These are phyloP conservation scores for Gillenia trifoliata DNA, from an alignment of 306 rosid species.

Conservation along the genomic window DNA sequence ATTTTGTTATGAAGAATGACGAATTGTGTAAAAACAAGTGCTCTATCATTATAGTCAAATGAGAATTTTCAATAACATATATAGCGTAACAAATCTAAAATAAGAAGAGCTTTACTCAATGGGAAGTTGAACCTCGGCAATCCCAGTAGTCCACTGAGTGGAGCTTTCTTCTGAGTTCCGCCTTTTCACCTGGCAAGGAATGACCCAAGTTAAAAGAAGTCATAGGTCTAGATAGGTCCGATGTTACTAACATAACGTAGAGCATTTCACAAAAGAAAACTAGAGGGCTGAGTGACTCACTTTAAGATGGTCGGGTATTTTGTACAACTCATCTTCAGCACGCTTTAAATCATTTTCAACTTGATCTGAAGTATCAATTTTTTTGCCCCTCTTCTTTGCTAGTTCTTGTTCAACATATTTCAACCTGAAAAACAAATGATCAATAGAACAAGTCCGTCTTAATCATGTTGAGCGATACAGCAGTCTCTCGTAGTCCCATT, in stretches of 20 bases:
- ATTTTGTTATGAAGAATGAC: background rate
- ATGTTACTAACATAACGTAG: background rate
- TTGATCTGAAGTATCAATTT: slow-evolving; percentile 52
- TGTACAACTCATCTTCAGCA: slow-evolving; percentile 90
- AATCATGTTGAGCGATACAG: background rate
- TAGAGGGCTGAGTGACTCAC: slow-evolving; percentile 36
- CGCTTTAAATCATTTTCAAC: slow-evolving; percentile 78
- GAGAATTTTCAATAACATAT: background rate
- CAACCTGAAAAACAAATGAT: slow-evolving; percentile 38
- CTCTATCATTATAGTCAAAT: background rate
- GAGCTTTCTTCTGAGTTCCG: slow-evolving; percentile 96
- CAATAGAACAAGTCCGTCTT: background rate
- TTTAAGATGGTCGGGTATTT: slow-evolving; percentile 96
- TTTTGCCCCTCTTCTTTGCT: slow-evolving; percentile 91
- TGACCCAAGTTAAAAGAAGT: background rate
- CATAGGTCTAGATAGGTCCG: background rate
- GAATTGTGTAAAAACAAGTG: background rate
- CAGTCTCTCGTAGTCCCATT: background rate
- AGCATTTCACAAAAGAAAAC: background rate
- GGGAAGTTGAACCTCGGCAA: slow-evolving; percentile 97
- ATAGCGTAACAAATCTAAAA: background rate
- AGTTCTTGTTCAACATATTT: slow-evolving; percentile 70
- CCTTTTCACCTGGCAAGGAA: slow-evolving; percentile 66
- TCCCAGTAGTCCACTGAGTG: slow-evolving; percentile 99
- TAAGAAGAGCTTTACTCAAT: slow-evolving; percentile 64